Evolutionary conservation across 2,329 filamentous ascomycete genomes (phyloP), one percentile per base, ranked within the genome.

Genomic region (Cylindrodendrum hubeiense): DNA sequence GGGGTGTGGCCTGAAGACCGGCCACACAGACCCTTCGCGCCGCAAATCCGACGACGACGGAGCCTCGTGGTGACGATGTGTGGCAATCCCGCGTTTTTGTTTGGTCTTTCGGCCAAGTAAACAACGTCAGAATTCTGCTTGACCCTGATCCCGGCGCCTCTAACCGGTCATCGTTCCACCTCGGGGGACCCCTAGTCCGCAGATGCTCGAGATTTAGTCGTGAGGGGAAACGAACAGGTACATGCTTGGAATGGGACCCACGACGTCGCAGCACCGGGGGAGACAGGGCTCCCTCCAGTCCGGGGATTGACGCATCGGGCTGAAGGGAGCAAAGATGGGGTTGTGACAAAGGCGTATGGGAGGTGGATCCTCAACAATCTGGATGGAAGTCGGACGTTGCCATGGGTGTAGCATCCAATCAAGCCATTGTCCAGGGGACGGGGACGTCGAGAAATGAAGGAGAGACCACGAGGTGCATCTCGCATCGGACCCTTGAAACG

Each of bases 331-430:
- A 21, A 30, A 62, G 60, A 57, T 63, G 61, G 55, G 63, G 54
- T 44, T 62, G 64, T 51, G 33, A 66, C 54, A 67, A 67, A 59
- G 52, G 34, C 62, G 61, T 64, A 51, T 57, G 51, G 46, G 51
- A 58, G 47, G 69, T 73, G 69, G 71, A 70, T 63, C 59, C 68
- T 70, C 63, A 71, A 63, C 66, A 70, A 63, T 66, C 53, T 44
- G 60, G 53, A 55, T 55, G 33, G 19, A 69, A 60, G 64, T 73
- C 64, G 64, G 63, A 62, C 66, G 56, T 55, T 68, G 57, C 52
- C 64, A 57, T 52, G 50, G 33, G 28, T 26, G 51, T 30, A 54
- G 39, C 47, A 26, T 53, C 70, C 71, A 74, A 74, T 74, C 51
- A 55, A 61, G 49, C 22, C 19, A 34, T 50, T 28, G 22, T 52